Evolutionary conservation across 768 basidiomycete genomes (phyloP), one percentile per base, ranked within the genome.

Genomic region (Ramaria sp.): DNA sequence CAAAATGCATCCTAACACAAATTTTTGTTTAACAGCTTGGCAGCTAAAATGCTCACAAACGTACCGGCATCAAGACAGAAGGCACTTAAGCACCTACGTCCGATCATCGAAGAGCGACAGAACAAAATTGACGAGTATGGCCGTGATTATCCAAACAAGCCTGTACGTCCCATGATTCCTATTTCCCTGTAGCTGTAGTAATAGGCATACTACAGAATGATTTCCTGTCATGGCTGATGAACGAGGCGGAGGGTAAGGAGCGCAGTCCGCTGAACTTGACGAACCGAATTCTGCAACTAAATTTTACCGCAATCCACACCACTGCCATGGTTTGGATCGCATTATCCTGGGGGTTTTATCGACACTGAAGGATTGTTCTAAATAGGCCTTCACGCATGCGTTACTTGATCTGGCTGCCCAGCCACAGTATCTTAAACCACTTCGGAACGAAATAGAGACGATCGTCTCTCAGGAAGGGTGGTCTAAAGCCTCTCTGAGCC

Each of bases 371-470:
- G n/a, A 32, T 16, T 8, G 4, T 4, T 1, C 24, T 43, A 10
- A 32, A 28, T 34, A 42, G 58, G 42, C 22, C 15, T 53, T 73
- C 28, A 67, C 68, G 0, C 70, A 73, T 36, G 68, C 67, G 2
- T 57, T 77, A 3, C 69, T 68, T 55, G 58, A 70, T 47, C 65
- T 78, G 0, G 69, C 71, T 0, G 55, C 61, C 50, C 60, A 56
- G 52, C 67, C 61, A 38, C 61, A 41, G 37, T 72, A 72, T 56
- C 45, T 71, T 2, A 50, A 70, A 39, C 66, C 70, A 4, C 61
- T 78, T 45, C 62, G 72, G 25, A 67, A 70, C 28, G 76, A 78
- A 53, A 62, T 74, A 12, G 66, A 69, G 18, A 49, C 52, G 5
- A 59, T 66, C 6, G 70, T 70, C 22, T 59, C n/a, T 22, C 32